Conservation (phyloP, 1,139 yeast species). For the Taiozyma sp. region DNA sequence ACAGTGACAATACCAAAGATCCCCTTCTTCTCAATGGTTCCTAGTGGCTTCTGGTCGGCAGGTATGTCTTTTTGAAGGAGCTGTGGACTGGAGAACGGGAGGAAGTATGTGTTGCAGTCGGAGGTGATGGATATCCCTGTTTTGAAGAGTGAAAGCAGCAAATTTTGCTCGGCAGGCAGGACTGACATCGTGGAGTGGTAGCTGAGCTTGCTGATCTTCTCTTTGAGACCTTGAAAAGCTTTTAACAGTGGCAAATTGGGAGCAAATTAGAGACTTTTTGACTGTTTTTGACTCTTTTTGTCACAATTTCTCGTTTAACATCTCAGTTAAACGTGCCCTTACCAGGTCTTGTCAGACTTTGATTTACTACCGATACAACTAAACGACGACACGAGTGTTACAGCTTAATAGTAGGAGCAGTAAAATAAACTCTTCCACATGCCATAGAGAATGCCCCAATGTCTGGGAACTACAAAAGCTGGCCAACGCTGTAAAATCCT, state of each 20-base stretch:
- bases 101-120: conserved; percentile 3
- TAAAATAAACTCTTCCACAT: no score
- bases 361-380: no score
- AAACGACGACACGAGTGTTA: no score
- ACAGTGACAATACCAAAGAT: conserved; percentile 23
- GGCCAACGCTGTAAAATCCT: conserved; percentile 23
- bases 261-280: no score
- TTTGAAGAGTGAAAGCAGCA: conserved; percentile 3
- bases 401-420: no score
- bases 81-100: conserved; percentile 3
- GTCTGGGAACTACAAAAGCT: conserved; percentile 23
- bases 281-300: no score
- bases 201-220: no score
- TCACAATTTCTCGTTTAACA: no score
- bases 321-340: no score
- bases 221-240: no score
- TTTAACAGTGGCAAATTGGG: no score
- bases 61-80: neutral
- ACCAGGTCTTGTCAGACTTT: no score
- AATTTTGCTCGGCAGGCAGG: neutral
- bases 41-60: neutral
- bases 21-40: conserved; percentile 5
- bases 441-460: conserved; percentile 5
- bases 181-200: neutral
- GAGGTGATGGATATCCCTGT: conserved; percentile 3